Percentiles rank a stretch among this genome's conserved stretches.
These are phyloP conservation scores for Naganishia friedmannii DNA, from an alignment of 768 basidiomycete species.

Conservation along the genomic window DNA sequence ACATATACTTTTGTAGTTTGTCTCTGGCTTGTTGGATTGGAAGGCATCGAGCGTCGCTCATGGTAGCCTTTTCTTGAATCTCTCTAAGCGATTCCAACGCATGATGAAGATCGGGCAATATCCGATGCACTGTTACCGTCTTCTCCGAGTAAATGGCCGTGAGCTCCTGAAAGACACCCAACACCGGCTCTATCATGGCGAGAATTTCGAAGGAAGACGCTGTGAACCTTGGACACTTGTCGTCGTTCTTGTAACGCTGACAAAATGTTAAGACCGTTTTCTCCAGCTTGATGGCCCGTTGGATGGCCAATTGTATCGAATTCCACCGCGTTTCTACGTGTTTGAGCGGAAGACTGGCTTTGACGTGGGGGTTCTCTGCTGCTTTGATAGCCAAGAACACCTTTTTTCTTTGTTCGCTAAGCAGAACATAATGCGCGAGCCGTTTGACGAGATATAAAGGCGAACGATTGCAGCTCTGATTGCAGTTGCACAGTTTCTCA, in stretches of 20 bases:
- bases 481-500: too few species aligned
- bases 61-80: not conserved
- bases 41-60: not conserved
- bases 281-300: not conserved
- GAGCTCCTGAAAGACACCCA: not conserved
- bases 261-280: not conserved
- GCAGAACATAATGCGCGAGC: too few species aligned
- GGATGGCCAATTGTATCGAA: not conserved
- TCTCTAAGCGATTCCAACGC: not conserved
- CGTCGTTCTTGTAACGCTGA: not conserved
- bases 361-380: too few species aligned
- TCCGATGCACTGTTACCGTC: not conserved
- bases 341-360: not conserved
- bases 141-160: conserved; percentile 7
- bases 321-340: not conserved
- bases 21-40: not conserved
- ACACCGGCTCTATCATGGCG: not conserved
- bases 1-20: not conserved
- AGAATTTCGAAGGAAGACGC: not conserved
- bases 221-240: not conserved
- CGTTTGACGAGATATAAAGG: too few species aligned
- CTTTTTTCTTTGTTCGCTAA: too few species aligned
- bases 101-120: conserved; percentile 5
- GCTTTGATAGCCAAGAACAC: too few species aligned
- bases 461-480: too few species aligned